Evolutionary conservation across 2,329 filamentous ascomycete genomes (phyloP).

Genomic region (Arthrocladium fulminans): DNA sequence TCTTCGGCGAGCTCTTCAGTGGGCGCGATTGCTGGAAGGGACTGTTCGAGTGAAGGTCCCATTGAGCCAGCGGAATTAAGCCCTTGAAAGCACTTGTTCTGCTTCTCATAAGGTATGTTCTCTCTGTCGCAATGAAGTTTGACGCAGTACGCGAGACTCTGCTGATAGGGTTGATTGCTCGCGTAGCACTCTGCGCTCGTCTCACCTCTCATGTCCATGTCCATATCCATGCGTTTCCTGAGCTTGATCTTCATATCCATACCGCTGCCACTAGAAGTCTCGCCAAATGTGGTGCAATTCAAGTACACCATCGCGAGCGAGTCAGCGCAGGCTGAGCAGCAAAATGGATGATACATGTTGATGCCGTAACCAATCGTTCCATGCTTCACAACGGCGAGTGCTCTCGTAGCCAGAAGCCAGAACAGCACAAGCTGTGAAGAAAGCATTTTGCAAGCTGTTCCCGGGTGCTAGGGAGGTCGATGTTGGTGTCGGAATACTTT

Average conservation of each 20-base stretch:
- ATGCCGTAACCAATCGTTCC: constrained; percentile 27
- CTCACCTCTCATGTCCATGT: constrained; percentile 14
- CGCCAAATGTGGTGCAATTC: constrained; percentile 24
- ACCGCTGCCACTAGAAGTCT: constrained; percentile 9
- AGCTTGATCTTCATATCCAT: constrained; percentile 21
- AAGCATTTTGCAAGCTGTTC: no score
- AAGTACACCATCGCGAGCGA: constrained; percentile 23
- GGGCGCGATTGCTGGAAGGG: constrained; percentile 21
- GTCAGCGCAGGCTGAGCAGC: constrained; percentile 25
- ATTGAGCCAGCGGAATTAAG: constrained; percentile 19
- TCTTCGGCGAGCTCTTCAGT: constrained; percentile 20
- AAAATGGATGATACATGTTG: constrained; percentile 24
- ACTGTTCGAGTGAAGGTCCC: constrained; percentile 22
- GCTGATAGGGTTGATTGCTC: constrained; percentile 22
- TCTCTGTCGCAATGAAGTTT: constrained; percentile 21
- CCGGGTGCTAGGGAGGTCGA: no score
- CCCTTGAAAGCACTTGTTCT: constrained; percentile 23
- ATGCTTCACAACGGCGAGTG: constrained; percentile 13
- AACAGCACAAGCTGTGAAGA: no score
- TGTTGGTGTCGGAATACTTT: no score
- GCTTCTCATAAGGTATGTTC: constrained; percentile 14
- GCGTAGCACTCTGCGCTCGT: constrained; percentile 26
- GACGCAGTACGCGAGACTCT: constrained; percentile 27
- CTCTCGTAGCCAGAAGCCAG: no score
- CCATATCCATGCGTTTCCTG: constrained; percentile 13